A percentile compares a stretch with the other conserved stretches of the same genome.
phyloP scores from a whole-genome alignment of 441 rosid species.

The Populus tomentosa region DNA sequence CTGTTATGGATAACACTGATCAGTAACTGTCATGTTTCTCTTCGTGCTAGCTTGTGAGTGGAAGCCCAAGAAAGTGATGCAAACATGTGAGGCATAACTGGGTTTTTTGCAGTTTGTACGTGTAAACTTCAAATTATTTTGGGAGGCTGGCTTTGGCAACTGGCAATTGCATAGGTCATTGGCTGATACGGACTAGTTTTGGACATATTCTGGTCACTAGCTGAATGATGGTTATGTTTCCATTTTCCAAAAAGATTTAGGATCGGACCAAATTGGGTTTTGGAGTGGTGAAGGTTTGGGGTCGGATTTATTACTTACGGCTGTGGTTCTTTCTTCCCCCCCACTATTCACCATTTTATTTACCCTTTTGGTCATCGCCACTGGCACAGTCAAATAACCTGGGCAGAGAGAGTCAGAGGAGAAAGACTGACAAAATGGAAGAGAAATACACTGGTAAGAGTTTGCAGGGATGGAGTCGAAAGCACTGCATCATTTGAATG shows the following conservation, averaged over 20 bases:
- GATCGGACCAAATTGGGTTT: slow-evolving; percentile 17
- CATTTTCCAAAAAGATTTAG: slow-evolving; percentile 16
- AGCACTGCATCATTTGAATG: slow-evolving; percentile 19
- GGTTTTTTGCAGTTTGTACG: slow-evolving; percentile 3
- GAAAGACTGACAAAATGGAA: slow-evolving; percentile 32
- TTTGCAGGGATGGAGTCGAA: slow-evolving; percentile 15
- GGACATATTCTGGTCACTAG: slow-evolving; percentile 19
- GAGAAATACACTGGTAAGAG: slow-evolving; percentile 14
- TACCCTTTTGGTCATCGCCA: slow-evolving; percentile 5
- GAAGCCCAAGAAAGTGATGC: slow-evolving; percentile 8
- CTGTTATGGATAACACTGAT: slow-evolving; percentile 3
- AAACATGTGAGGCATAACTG: slow-evolving; percentile 17
- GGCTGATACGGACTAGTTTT: slow-evolving; percentile 4
- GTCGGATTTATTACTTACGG: slow-evolving; percentile 5
- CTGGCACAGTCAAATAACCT: slow-evolving; percentile 38
- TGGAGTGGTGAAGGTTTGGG: background rate
- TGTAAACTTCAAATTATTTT: background rate
- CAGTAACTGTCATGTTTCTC: background rate
- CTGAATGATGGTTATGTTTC: slow-evolving; percentile 9
- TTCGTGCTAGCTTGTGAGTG: slow-evolving; percentile 11
- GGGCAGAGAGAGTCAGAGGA: slow-evolving; percentile 38
- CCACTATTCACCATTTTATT: background rate
- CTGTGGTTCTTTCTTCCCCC: background rate
- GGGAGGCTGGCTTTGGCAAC: slow-evolving; percentile 13
- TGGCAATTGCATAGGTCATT: background rate